Evolutionary conservation across 164 flowering plant species (phyloP).

Genomic region (Taxillus chinensis): DNA sequence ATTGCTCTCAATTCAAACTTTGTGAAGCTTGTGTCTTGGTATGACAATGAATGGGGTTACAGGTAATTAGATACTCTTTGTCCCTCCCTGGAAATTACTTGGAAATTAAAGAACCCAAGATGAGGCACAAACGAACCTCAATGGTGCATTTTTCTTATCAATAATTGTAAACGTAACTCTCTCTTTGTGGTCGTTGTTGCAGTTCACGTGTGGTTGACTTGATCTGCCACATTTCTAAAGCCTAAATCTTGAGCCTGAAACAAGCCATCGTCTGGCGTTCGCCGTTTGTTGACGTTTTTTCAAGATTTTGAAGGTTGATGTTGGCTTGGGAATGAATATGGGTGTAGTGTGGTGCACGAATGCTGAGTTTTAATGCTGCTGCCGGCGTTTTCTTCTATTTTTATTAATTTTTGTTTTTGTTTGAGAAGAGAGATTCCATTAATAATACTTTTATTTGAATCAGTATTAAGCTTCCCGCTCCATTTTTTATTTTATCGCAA

Average conservation of each 20-base stretch:
- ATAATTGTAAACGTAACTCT: neutral
- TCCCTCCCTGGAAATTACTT: neutral
- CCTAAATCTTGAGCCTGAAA: conserved; percentile 9
- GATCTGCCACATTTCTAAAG: conserved; percentile 51
- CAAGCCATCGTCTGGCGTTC: too few species aligned
- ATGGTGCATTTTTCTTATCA: neutral
- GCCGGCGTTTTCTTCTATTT: too few species aligned
- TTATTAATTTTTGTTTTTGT: too few species aligned
- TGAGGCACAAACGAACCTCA: neutral
- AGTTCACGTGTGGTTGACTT: conserved; percentile 63
- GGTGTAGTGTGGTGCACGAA: too few species aligned
- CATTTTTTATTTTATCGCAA: too few species aligned
- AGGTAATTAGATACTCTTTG: conserved; percentile 30
- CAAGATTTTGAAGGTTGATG: too few species aligned
- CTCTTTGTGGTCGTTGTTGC: conserved; percentile 8
- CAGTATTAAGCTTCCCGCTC: too few species aligned
- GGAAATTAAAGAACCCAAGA: neutral
- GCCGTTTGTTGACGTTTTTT: too few species aligned
- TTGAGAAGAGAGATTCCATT: too few species aligned
- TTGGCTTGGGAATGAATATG: too few species aligned
- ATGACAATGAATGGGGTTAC: conserved; percentile 94
- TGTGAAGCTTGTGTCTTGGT: conserved; percentile 84
- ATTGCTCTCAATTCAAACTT: conserved; percentile 75
- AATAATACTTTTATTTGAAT: too few species aligned
- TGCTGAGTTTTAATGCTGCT: too few species aligned